Conservation (phyloP, 176 grass and related monocot species). For the Juncus inflexus region DNA sequence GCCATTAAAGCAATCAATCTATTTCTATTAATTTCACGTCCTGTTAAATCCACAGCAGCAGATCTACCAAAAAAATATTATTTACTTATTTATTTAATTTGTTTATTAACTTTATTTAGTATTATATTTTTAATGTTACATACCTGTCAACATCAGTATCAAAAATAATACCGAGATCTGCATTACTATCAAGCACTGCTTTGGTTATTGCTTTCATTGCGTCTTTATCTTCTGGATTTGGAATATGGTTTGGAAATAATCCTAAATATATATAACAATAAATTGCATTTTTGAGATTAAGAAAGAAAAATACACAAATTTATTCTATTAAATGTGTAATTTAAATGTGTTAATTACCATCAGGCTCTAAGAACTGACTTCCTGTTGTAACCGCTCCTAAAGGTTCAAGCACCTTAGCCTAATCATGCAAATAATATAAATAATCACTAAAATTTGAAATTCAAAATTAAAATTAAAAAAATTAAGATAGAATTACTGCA, state of each 20-base stretch:
- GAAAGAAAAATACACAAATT: not conserved
- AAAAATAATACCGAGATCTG: slow-evolving; percentile 98
- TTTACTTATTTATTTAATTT: slow-evolving; percentile 4
- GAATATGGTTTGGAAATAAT: slow-evolving; percentile 97
- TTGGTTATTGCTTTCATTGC: slow-evolving; percentile 90
- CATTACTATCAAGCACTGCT: slow-evolving; percentile 83
- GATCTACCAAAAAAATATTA: slow-evolving; percentile 47
- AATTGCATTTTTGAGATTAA: slow-evolving; percentile 14
- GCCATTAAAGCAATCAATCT: slow-evolving; percentile 88
- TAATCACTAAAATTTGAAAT: not conserved
- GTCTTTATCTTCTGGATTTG: slow-evolving; percentile 92
- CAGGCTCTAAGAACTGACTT: slow-evolving; percentile 93
- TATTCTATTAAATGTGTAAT: not conserved
- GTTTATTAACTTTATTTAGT: not conserved
- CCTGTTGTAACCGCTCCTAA: slow-evolving; percentile 76
- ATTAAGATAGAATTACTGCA: slow-evolving; percentile 55
- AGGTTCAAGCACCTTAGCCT: slow-evolving; percentile 87
- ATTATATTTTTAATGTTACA: slow-evolving; percentile 5
- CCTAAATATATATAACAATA: slow-evolving; percentile 36
- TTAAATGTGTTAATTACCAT: slow-evolving; percentile 53
- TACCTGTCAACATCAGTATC: slow-evolving; percentile 99
- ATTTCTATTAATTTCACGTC: slow-evolving; percentile 77
- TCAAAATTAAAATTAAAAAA: slow-evolving; percentile 6
- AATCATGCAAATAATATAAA: slow-evolving; percentile 19
- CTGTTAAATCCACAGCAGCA: slow-evolving; percentile 85